Evolutionary conservation across 441 rosid genomes (phyloP), one percentile per base, ranked within the genome.

Genomic region (Raphanus hybrid): DNA sequence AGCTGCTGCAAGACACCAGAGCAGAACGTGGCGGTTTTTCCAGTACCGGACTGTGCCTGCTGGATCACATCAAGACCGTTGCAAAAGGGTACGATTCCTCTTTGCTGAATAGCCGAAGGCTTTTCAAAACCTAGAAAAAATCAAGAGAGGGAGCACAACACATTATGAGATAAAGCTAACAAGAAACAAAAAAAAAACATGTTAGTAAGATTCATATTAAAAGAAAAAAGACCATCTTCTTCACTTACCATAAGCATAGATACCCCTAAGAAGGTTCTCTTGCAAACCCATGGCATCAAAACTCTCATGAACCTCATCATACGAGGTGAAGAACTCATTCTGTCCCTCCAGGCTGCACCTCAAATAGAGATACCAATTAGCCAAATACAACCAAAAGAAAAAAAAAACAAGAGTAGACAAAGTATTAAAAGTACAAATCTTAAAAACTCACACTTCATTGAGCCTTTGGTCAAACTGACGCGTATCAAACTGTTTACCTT

Each of bases 41-140:
- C 95, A 35, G 94, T 88, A 84, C 97, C 96, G 5, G 96, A 91
- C 73, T 88, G 96, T 4, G 96, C 96, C 84, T 87, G 96, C 78
- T 89, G 94, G 75, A 92, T 92, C 16, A 92, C 98, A 74, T 92
- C 98, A 59, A 90, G 93, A 20, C 97, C 95, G 78, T 90, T 90
- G 82, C 91, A 90, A 84, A 92, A 93, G 1, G 97, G 98, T 61
- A 93, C 97, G 29, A 92, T 91, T 62, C 97, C 98, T 54, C 96
- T 89, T 78, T 92, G 96, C 78, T 92, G 98, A 80, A 92, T 89
- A 15, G 96, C 96, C 61, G 93, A 92, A 3, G 94, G 94, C 86
- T 92, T 91, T 80, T 92, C 96, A 84, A 92, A 91, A 84, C 97
- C 97, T 91, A 64, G 26, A 14, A 70, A 8, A 37, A 29, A 23